Evolutionary conservation across 2,329 filamentous ascomycete genomes (phyloP).

Genomic region (Fusarium cyanostomum): DNA sequence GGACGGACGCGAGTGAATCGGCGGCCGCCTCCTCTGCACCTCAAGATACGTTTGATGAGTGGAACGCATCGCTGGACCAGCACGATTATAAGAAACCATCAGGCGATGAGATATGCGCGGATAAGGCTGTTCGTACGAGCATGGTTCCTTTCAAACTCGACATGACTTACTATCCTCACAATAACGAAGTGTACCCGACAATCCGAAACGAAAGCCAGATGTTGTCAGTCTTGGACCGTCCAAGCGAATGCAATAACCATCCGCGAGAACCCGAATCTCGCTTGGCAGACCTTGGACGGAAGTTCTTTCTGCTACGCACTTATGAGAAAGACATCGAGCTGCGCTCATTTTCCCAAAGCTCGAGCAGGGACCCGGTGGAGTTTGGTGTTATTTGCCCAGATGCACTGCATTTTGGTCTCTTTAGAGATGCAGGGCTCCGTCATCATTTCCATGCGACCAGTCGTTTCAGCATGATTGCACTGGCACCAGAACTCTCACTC

Average conservation of each 20-base stretch:
- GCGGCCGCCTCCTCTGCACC: not conserved
- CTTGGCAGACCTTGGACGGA: constrained; percentile 20
- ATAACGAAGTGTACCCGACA: constrained; percentile 34
- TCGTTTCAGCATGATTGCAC: constrained; percentile 66
- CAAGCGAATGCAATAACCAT: constrained; percentile 24
- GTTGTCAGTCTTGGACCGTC: constrained; percentile 35
- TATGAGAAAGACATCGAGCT: constrained; percentile 61
- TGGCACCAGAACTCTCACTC: constrained; percentile 76
- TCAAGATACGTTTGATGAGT: constrained; percentile 22
- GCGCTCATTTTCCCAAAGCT: constrained; percentile 44
- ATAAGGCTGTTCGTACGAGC: not conserved
- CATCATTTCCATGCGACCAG: constrained; percentile 49
- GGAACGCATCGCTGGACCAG: constrained; percentile 18
- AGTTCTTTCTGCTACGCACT: constrained; percentile 56
- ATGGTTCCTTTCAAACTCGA: constrained; percentile 28
- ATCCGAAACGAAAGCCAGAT: constrained; percentile 26
- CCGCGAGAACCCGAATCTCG: constrained; percentile 10
- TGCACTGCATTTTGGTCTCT: constrained; percentile 41
- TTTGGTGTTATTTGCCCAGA: constrained; percentile 47
- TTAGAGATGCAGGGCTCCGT: constrained; percentile 31
- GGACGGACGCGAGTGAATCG: not conserved
- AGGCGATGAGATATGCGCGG: not conserved
- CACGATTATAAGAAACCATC: constrained; percentile 3
- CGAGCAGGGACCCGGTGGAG: constrained; percentile 36
- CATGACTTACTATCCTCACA: constrained; percentile 52